Percentiles rank a stretch among this genome's conserved stretches.
Evolutionary conservation across 1,284 basidiomycete species (phyloP).

Genomic region (Tetrapyrgos nigripes): DNA sequence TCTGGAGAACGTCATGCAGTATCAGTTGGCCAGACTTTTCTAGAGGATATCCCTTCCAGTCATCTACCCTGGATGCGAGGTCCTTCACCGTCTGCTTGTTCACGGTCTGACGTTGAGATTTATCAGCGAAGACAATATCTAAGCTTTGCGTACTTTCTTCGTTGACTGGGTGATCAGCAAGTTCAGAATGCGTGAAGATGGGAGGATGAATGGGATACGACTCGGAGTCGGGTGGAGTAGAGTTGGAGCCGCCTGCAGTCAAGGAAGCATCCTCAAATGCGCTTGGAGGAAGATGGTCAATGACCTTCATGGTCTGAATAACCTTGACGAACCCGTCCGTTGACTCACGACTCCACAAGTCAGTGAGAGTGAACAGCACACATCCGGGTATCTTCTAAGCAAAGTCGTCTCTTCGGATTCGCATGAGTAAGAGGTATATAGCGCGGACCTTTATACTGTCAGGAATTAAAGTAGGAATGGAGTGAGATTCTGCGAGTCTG

Average conservation of each 20-base stretch:
- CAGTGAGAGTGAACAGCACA: conserved; percentile 84
- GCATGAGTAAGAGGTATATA: conserved; percentile 81
- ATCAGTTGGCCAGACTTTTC: conserved; percentile 93
- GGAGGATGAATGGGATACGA: conserved; percentile 56
- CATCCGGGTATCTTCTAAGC: conserved; percentile 59
- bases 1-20: conserved; percentile 92
- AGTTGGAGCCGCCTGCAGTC: too few species aligned
- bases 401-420: conserved; percentile 60
- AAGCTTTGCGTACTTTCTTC: conserved; percentile 87
- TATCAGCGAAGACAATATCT: conserved; percentile 89
- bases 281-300: conserved; percentile 81
- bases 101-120: conserved; percentile 87
- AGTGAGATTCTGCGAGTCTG: conserved; percentile 68
- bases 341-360: conserved; percentile 88
- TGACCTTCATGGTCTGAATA: conserved; percentile 88
- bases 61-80: conserved; percentile 90
- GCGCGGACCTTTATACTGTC: conserved; percentile 82
- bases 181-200: too few species aligned
- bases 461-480: conserved; percentile 74
- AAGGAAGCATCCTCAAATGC: too few species aligned
- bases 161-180: conserved; percentile 60
- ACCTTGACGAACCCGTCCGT: conserved; percentile 97
- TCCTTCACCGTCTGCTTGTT: conserved; percentile 90
- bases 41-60: conserved; percentile 99
- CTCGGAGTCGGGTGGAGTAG: conserved; percentile 65